Base-by-base conservation (phyloP, 2,329 filamentous ascomycete species). In the Ascochyta fabae region DNA sequence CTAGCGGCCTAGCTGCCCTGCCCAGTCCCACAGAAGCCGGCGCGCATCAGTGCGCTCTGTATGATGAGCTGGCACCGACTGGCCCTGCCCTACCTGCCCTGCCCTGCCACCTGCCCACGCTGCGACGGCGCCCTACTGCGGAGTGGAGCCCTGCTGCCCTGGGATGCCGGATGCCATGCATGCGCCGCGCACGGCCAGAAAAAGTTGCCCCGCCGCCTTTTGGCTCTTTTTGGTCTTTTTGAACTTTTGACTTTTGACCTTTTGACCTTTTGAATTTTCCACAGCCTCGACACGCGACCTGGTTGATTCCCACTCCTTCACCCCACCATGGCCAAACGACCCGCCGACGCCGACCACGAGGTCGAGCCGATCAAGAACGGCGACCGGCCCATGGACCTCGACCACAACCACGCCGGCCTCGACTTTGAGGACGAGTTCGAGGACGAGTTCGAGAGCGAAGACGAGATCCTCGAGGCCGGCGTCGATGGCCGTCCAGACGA, bases 351-450 rank as follows among this genome's bases (percentile, higher is more conserved):
- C 41, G 74, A 78, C 34, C 77, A 80, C 48, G 78, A 81, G 60
- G 70, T 72, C 40, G 79, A 81, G 56, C 77, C 84, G 36, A 81
- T 88, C 66, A 88, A 88, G 75, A 82, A 83, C 59, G 86, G 86
- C 55, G 83, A 85, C 58, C 80, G 86, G 29, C 86, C 85, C 57
- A 76, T 84, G 61, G 78, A 76, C 48, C 77, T 73, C 75, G 81
- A 62, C 58, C 63, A 64, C 19, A 53, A 57, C 6, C 78, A 82
- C 60, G 83, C 86, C 52, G 81, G 78, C 58, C 82, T 83, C 60
- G 89, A 98, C 65, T 98, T 96, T 61, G 95, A 96, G 72, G 95
- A 97, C 78, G 94, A 98, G 72, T 97, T 94, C 66, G 91, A 94
- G 77, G 91, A 94, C 69, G 91, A 94, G 72, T 94, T 90, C 66